Evolutionary conservation across 1,139 yeast species (phyloP).

Genomic region (Candida albicans): DNA sequence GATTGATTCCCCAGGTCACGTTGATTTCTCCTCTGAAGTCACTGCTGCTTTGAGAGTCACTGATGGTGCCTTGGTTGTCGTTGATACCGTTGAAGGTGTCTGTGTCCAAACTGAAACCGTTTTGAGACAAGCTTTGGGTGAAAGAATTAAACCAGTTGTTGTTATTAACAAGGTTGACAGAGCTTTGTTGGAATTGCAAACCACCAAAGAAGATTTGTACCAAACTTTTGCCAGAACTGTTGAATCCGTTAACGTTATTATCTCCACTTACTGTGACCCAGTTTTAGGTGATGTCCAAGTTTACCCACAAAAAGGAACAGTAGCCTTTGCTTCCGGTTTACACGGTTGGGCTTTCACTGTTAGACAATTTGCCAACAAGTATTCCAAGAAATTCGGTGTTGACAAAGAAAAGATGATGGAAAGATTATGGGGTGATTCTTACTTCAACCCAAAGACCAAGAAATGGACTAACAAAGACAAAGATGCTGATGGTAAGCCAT

Average conservation of each 20-base stretch:
- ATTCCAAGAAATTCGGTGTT: slow-evolving; percentile 99
- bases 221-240: slow-evolving; percentile 98
- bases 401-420: slow-evolving; percentile 98
- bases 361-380: slow-evolving; percentile 97
- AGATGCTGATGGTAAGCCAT: slow-evolving; percentile 92
- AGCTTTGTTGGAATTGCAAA: slow-evolving; percentile 98
- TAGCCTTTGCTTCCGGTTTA: slow-evolving; percentile 99
- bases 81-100: slow-evolving; percentile 99
- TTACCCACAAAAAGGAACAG: slow-evolving; percentile 98
- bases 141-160: slow-evolving; percentile 99
- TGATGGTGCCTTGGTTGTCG: slow-evolving; percentile 99
- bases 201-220: slow-evolving; percentile 97
- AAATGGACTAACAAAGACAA: slow-evolving; percentile 97
- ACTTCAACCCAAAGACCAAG: slow-evolving; percentile 99
- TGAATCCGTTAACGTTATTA: slow-evolving; percentile 98
- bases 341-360: slow-evolving; percentile 99
- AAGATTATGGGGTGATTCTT: slow-evolving; percentile 99
- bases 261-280: slow-evolving; percentile 92
- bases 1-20: slow-evolving; percentile 99
- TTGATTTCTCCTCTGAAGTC: slow-evolving; percentile 99
- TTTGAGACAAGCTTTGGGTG: slow-evolving; percentile 98
- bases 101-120: slow-evolving; percentile 99
- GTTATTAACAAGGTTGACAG: slow-evolving; percentile 99
- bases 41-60: slow-evolving; percentile 99
- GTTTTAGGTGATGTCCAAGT: slow-evolving; percentile 95